Base-by-base conservation (phyloP, 2,329 filamentous ascomycete genomes). In the Hypoxylon sp. region DNA sequence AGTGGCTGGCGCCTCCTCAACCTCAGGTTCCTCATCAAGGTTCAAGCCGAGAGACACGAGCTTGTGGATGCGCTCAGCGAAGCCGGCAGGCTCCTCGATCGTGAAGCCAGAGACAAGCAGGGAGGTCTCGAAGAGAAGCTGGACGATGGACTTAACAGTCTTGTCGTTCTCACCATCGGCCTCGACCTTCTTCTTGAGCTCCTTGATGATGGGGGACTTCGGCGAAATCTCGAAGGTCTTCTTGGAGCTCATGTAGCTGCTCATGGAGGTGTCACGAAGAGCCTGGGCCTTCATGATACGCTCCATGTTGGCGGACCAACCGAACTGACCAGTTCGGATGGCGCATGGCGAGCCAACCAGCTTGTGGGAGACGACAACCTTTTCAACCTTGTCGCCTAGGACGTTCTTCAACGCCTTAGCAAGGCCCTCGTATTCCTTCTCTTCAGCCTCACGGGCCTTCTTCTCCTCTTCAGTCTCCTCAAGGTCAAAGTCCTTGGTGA, bases 221-320 rank as follows among this genome's bases (percentile, higher is more conserved):
- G 96, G 96, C n/a, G 96, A 98, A 85, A 99, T 98, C 88, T 99
- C 96, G 77, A 99, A 98, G 33, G 96, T 99, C 94, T 99, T 99
- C 94, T 99, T 99, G 82, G 95, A 98, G 75, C 94, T 97, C 96
- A 99, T 99, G 93, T 99, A 99, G 78, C 94, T 97, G 85, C 90
- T 94, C 96, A 99, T 99, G 79, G 94, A 98, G 76, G 96, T 99
- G 87, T 99, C 96, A 87, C 96, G 96, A 80, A 99, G 95, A 80
- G 96, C 96, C 89, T 99, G 96, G 29, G 96, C 96, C 92, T 99
- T 99, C 96, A 99, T 99, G 91, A 99, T 99, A 88, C 96, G 96
- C 90, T 99, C 96, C 96, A 99, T 99, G 91, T 99, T 99, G 82
- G 96, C 96, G 65, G 95, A 98, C 96, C 96, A 99, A 85, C 96